These are phyloP conservation scores for Hypsizygus marmoreus DNA, from an alignment of 768 basidiomycete species.

Conservation along the genomic window DNA sequence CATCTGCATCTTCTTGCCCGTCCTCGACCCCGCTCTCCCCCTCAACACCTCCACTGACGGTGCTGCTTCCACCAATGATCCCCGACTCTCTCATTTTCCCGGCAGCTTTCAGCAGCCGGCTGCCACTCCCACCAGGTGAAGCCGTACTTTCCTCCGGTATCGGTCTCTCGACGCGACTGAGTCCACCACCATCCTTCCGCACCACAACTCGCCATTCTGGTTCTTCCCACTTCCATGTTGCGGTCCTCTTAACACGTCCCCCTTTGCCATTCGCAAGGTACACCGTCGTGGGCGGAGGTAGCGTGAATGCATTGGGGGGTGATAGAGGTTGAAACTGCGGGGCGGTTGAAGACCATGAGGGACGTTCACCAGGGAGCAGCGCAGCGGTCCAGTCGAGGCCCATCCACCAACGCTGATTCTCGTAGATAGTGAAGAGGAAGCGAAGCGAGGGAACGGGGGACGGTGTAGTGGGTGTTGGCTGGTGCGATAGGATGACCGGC, in stretches of 20 bases:
- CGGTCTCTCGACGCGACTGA: conserved; percentile 60
- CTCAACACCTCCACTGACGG: conserved; percentile 17
- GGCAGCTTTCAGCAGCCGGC: conserved; percentile 57
- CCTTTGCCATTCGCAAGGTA: conserved; percentile 53
- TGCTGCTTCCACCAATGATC: conserved; percentile 17
- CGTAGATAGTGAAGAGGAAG: conserved; percentile 88
- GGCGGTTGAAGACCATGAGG: conserved; percentile 75
- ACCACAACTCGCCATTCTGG: conserved; percentile 85
- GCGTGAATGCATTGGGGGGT: conserved; percentile 67
- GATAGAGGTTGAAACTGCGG: conserved; percentile 55
- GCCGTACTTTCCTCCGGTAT: conserved; percentile 55
- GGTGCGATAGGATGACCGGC: conserved; percentile 34
- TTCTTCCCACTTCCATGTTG: conserved; percentile 90
- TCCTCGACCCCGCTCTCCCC: conserved; percentile 29
- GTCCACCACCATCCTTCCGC: conserved; percentile 51
- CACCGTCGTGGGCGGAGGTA: conserved; percentile 63
- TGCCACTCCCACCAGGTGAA: conserved; percentile 21
- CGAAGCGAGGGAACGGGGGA: conserved; percentile 51
- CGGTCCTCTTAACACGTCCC: conserved; percentile 64
- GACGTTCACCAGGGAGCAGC: conserved; percentile 84
- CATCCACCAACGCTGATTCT: conserved; percentile 98
- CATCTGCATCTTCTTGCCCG: conserved; percentile 38
- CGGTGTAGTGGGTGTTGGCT: conserved; percentile 30
- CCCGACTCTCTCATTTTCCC: conserved; percentile 45
- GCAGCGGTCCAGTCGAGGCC: conserved; percentile 96